phyloP scores from a whole-genome alignment of 805 yeast species.

The Candida pseudoglaebosa region DNA sequence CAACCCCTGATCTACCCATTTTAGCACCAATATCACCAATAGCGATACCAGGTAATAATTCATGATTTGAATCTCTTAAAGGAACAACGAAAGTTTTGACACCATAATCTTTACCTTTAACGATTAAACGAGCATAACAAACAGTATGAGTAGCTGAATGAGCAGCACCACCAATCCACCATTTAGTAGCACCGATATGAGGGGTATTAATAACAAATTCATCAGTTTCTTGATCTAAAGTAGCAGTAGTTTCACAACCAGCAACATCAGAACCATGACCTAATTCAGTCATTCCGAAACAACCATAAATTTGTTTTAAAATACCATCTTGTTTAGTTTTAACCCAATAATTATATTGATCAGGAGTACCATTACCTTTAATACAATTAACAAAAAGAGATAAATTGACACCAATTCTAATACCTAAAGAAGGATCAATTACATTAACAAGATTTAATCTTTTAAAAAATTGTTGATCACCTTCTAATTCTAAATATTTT shows the following conservation, averaged over 20 bases:
- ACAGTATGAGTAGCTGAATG: conserved; percentile 43
- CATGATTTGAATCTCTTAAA: conserved; percentile 40
- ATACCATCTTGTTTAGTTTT: conserved; percentile 58
- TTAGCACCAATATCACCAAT: conserved; percentile 46
- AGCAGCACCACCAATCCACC: conserved; percentile 52
- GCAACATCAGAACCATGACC: conserved; percentile 61
- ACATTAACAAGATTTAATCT: conserved; percentile 57
- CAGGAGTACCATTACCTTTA: conserved; percentile 83
- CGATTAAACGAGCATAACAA: conserved; percentile 40
- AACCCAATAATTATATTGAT: conserved; percentile 83
- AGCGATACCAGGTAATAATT: conserved; percentile 40
- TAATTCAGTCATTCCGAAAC: conserved; percentile 64
- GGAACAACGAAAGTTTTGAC: conserved; percentile 46
- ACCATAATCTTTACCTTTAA: conserved; percentile 43
- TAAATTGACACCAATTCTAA: conserved; percentile 83
- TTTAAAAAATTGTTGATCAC: conserved; percentile 47
- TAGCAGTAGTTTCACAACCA: conserved; percentile 53
- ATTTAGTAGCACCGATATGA: conserved; percentile 46
- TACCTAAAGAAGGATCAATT: conserved; percentile 75
- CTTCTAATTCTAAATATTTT: conserved; percentile 52
- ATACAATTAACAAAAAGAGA: conserved; percentile 81
- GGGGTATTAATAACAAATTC: conserved; percentile 44
- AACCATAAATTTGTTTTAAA: conserved; percentile 56
- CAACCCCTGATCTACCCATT: conserved; percentile 49
- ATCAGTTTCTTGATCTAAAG: conserved; percentile 37